Base-by-base conservation (phyloP, 2,329 filamentous ascomycete species). In the Grosmannia penicillata region DNA sequence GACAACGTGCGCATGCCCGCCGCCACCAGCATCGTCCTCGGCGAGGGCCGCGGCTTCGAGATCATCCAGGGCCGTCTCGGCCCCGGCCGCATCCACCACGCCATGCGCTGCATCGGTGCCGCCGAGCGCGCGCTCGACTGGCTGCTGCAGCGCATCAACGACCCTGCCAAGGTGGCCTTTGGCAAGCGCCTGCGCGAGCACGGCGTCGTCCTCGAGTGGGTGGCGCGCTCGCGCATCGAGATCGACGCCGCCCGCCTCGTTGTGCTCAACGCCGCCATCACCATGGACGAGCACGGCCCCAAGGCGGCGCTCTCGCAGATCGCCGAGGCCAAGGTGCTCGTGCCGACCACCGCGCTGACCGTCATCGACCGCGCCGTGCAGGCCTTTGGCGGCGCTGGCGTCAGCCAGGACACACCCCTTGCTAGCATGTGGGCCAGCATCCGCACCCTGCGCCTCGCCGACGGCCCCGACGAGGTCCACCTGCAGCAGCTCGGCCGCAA, bases 51-150 rank as follows among this genome's bases (percentile, higher is more conserved):
- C 45, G 91, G 91, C 17, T 98, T 98, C 58, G 91, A 98, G 61
- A 94, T 98, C 55, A 95, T 98, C 54, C 91, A 98, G 59, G 91
- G 91, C 41, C 84, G 91, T 49, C 78, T 98, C 19, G 91, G 91
- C 1, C 91, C 91, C 2, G 91, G 91, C 25, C 82, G 91, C 42
- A 96, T 98, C 56, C 91, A 98, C 65, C 91, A 98, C 63, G 85
- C 86, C 43, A 98, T 98, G 91, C 78, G 91, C 47, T 79, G 77
- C 43, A 91, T 98, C 54, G 91, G 91, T 38, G 81, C 85, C 37
- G 79, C 91, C 15, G 91, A 98, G 61, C 75, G 78, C 48, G 91
- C 87, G 1, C 73, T 98, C 19, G 89, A 96, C 54, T 94, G 83
- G 81, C 82, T 96, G 74, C 72, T 98, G 42, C 82, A 86, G 51